Conservation (phyloP, 1,139 yeast genomes). For the Debaryomyces psychrophilus region DNA sequence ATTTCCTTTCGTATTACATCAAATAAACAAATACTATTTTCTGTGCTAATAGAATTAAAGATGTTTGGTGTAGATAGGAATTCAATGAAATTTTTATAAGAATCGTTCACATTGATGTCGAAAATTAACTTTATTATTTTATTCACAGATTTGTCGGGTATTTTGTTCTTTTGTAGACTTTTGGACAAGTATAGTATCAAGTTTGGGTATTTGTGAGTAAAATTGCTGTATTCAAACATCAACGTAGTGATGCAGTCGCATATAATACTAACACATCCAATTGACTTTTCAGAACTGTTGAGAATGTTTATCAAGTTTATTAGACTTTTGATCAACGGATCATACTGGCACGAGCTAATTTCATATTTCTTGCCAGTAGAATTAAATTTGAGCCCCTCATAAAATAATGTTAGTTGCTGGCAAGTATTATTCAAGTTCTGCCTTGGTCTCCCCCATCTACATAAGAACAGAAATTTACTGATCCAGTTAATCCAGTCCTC, state of each 20-base stretch:
- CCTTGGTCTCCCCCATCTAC: constrained; percentile 18
- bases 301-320: constrained; percentile 3
- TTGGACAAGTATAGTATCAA: neutral
- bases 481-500: constrained; percentile 14
- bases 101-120: constrained; percentile 23
- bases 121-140: constrained; percentile 19
- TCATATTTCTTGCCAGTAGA: neutral
- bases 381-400: constrained; percentile 4
- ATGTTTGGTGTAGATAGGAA: constrained; percentile 21
- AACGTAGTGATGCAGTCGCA: neutral
- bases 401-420: constrained; percentile 4
- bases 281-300: neutral
- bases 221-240: neutral
- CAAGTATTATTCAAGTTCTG: constrained; percentile 6
- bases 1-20: constrained; percentile 8
- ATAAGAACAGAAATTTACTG: constrained; percentile 18
- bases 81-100: constrained; percentile 20
- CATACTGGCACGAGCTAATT: neutral
- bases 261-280: neutral
- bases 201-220: neutral
- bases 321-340: constrained; percentile 7
- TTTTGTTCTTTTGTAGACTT: neutral
- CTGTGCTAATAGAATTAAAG: constrained; percentile 2
- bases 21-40: constrained; percentile 2
- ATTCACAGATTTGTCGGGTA: neutral